phyloP scores from a whole-genome alignment of 176 grass and related monocot genomes.

The Carex myosuroides region DNA sequence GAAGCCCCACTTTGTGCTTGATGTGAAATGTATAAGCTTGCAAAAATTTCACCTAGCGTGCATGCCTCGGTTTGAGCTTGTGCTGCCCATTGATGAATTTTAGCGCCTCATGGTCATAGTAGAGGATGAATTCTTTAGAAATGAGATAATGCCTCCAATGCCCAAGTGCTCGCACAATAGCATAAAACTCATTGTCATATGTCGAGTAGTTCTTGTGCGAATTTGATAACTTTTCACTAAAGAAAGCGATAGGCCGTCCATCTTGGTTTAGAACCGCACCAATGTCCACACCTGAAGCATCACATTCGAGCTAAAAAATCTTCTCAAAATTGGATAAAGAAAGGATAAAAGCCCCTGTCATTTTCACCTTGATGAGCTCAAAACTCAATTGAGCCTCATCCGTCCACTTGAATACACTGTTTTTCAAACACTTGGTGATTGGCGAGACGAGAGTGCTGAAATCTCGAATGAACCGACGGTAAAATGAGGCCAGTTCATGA shows the following conservation, averaged over 20 bases:
- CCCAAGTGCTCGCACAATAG: neutral
- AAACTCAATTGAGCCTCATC: neutral
- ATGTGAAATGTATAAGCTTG: constrained; percentile 18
- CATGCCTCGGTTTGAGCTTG: constrained; percentile 6
- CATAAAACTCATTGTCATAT: constrained; percentile 25
- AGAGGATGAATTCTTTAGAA: neutral
- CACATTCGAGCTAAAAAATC: constrained; percentile 7
- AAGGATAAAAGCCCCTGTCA: neutral
- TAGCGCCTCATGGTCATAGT: neutral
- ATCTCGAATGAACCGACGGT: neutral
- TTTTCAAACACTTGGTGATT: constrained; percentile 10
- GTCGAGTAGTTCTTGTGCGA: constrained; percentile 8
- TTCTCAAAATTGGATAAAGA: neutral
- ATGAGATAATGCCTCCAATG: constrained; percentile 22
- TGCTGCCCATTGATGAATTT: constrained; percentile 2
- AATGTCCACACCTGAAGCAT: constrained; percentile 3
- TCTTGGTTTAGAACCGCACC: constrained; percentile 8
- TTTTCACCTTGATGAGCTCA: neutral
- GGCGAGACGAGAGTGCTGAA: neutral
- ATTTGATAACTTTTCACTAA: constrained; percentile 20
- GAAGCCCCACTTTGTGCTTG: constrained; percentile 11
- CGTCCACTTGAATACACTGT: neutral
- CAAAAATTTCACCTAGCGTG: constrained; percentile 2
- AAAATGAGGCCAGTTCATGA: too few relatives aligned
- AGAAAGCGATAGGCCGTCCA: constrained; percentile 1